Conservation (phyloP, 1,139 yeast species). For the Scheffersomyces lignicola region DNA sequence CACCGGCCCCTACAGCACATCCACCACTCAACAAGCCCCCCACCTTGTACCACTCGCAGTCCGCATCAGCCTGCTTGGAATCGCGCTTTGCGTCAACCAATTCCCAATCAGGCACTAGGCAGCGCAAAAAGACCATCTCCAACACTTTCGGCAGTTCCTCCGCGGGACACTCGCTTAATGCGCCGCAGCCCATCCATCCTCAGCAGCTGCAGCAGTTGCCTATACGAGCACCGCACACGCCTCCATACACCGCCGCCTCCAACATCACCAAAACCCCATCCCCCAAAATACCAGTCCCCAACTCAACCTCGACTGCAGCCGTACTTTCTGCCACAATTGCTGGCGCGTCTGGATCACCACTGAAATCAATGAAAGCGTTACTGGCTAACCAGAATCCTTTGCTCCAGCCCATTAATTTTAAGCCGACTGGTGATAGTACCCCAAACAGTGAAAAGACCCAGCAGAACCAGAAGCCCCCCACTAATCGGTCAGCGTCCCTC, state of each 20-base stretch:
- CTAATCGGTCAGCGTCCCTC: background rate
- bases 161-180: constrained; percentile 7
- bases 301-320: constrained; percentile 23
- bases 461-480: background rate
- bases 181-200: constrained; percentile 5
- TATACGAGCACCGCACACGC: constrained; percentile 32
- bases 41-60: constrained; percentile 48
- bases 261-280: constrained; percentile 34
- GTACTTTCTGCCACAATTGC: constrained; percentile 16
- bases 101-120: constrained; percentile 19
- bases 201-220: constrained; percentile 9
- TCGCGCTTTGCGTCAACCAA: constrained; percentile 28
- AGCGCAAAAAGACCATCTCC: constrained; percentile 43
- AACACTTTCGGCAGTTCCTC: constrained; percentile 25
- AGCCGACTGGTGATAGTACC: constrained; percentile 15
- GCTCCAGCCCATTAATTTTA: constrained; percentile 61
- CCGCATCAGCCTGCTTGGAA: constrained; percentile 47
- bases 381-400: constrained; percentile 48
- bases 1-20: constrained; percentile 17
- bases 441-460: background rate
- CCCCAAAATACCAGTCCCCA: constrained; percentile 41
- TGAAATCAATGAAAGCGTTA: constrained; percentile 58
- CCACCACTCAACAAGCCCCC: constrained; percentile 48
- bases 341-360: constrained; percentile 37
- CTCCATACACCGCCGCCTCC: constrained; percentile 30